Conservation (phyloP, 148 eudicot genomes). For the Spergularia marina region DNA sequence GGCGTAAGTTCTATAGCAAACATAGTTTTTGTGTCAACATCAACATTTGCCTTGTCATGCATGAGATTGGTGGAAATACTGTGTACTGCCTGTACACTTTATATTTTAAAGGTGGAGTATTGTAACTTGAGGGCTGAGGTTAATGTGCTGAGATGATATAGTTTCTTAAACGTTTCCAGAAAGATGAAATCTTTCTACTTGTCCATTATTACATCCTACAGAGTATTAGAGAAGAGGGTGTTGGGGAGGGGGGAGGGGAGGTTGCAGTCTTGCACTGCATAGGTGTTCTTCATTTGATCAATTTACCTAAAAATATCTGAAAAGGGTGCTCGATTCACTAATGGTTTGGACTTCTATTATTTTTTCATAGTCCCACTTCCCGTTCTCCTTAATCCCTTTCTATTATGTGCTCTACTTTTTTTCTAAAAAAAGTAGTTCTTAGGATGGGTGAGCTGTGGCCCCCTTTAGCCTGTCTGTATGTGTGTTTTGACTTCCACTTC, state of each 20-base stretch:
- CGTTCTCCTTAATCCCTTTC: no score
- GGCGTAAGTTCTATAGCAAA: constrained; percentile 73
- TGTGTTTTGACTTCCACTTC: background rate
- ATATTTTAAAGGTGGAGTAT: background rate
- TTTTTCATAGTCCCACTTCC: background rate
- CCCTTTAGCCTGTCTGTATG: background rate
- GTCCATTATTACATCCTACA: background rate
- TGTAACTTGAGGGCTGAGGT: background rate
- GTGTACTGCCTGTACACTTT: background rate
- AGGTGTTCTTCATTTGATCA: no score
- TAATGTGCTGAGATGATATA: background rate
- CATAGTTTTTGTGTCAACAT: background rate
- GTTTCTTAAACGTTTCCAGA: background rate
- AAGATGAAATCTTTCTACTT: background rate
- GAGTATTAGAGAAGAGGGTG: background rate
- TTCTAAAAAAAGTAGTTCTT: background rate
- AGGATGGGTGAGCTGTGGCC: background rate
- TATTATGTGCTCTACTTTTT: background rate
- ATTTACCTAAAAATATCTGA: no score
- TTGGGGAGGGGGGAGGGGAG: background rate
- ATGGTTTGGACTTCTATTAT: background rate
- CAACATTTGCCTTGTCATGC: background rate
- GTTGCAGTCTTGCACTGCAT: no score
- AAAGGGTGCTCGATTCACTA: background rate
- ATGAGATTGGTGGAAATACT: background rate